Evolutionary conservation across 495 filamentous ascomycete species (phyloP), one percentile per base, ranked within the genome.

Genomic region (Aspergillus saccharolyticus): DNA sequence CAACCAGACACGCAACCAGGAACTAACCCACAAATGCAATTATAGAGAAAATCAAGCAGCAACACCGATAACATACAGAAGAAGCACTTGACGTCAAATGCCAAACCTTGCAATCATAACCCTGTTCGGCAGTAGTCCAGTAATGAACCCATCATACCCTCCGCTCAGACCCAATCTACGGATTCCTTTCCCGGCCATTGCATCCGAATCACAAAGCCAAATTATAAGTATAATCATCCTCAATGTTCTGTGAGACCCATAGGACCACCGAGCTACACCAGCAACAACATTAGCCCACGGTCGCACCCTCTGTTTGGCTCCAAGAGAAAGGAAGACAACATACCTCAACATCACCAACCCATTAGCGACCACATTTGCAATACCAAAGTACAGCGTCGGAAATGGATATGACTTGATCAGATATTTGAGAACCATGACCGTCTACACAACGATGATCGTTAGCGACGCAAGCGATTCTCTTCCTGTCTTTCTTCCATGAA

Each of bases 241-340:
- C 95, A 75, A 97, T 96, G 66, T 97, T 99, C 83, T 99, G 95
- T 59, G 88, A 90, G 15, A 99, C 82, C 95, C 95, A 99, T 8
- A 99, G 81, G 3, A 96, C 86, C 44, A 91, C 83, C 42, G 90
- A 89, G 67, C 91, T 96, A 54, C 53, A 55, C 10, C 1, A 24
- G 24, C 53, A 52, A 49, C n/a, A 52, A 49, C n/a, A 56, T 56
- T 33, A 65, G 64, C 56, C 70, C 52, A 44, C 44, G 50, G 28
- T n/a, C n/a, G n/a, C 18, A 28, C 25, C 9, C 9, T 28, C 25
- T 9, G 9, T 28, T n/a, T 49, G 14, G 22, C 21, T n/a, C 20
- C 19, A 10, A 45, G 0, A 20, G 1, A 18, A 12, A 21, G 18
- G 15, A 22, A 46, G 9, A 33, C 52, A 54, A 80, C 83, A 62